phyloP scores from a whole-genome alignment of 164 flowering plant genomes.

The Hamamelis virginiana region DNA sequence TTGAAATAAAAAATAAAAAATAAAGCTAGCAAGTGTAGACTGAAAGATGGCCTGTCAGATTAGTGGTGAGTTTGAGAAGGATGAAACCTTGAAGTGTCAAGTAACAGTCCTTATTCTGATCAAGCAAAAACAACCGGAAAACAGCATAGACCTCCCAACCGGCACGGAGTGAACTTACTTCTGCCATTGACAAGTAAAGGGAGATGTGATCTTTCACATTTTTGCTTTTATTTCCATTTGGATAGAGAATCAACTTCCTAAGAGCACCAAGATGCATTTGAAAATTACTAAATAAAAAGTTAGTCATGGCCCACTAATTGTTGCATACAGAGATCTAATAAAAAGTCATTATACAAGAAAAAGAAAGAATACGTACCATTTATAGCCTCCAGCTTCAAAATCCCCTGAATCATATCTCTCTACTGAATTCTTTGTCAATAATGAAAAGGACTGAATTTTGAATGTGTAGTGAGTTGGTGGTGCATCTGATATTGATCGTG shows the following conservation, averaged over 20 bases:
- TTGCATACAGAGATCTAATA: too few relatives aligned
- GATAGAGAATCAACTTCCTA: constrained; percentile 53
- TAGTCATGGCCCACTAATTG: background rate
- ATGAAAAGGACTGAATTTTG: constrained; percentile 38
- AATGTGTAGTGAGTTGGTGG: constrained; percentile 43
- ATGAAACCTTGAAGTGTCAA: constrained; percentile 26
- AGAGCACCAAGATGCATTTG: background rate
- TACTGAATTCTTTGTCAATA: constrained; percentile 25
- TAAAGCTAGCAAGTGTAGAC: background rate
- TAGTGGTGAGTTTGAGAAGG: background rate
- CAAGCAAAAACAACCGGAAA: constrained; percentile 39
- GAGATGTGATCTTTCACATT: constrained; percentile 42
- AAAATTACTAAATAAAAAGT: background rate
- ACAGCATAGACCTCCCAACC: constrained; percentile 43
- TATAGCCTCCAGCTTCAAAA: constrained; percentile 54
- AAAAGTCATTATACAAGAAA: background rate
- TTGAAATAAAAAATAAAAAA: background rate
- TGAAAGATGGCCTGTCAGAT: background rate
- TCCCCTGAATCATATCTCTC: constrained; percentile 35
- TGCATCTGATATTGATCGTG: constrained; percentile 33
- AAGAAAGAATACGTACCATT: constrained; percentile 35
- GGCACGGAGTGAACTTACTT: constrained; percentile 18
- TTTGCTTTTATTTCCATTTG: constrained; percentile 48
- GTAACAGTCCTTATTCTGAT: constrained; percentile 42
- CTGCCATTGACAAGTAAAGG: constrained; percentile 35